phyloP scores from a whole-genome alignment of 768 basidiomycete genomes.

The Mycena haematopus region DNA sequence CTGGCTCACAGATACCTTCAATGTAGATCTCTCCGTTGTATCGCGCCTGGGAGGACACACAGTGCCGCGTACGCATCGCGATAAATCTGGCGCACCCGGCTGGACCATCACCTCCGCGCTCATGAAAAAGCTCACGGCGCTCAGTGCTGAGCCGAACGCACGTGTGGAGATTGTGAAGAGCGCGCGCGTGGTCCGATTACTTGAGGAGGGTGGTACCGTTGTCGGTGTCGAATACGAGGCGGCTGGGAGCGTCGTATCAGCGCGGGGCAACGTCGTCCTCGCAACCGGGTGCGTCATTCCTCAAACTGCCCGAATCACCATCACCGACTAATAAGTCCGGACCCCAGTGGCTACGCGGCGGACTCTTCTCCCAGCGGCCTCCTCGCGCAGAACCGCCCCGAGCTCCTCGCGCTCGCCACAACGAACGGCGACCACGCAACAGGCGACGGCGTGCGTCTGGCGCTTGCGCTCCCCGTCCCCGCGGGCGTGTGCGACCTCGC shows the following conservation, averaged over 20 bases:
- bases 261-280: slow-evolving; percentile 29
- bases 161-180: slow-evolving; percentile 31
- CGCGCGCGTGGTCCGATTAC: slow-evolving; percentile 32
- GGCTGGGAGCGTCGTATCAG: slow-evolving; percentile 13
- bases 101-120: slow-evolving; percentile 36
- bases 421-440: slow-evolving; percentile 38
- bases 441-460: slow-evolving; percentile 35
- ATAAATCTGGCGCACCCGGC: slow-evolving; percentile 35
- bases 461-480: slow-evolving; percentile 21
- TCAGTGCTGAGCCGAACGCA: background rate
- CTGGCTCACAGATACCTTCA: slow-evolving; percentile 33
- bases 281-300: slow-evolving; percentile 32
- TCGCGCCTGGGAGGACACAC: slow-evolving; percentile 34
- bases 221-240: slow-evolving; percentile 35
- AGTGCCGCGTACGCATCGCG: slow-evolving; percentile 34
- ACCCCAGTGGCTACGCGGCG: slow-evolving; percentile 34
- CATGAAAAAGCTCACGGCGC: slow-evolving; percentile 31
- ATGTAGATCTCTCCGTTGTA: slow-evolving; percentile 37
- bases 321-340: background rate
- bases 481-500: slow-evolving; percentile 33
- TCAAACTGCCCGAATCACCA: too few relatives aligned
- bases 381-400: slow-evolving; percentile 33
- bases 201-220: slow-evolving; percentile 30
- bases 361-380: slow-evolving; percentile 32
- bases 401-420: slow-evolving; percentile 34